Evolutionary conservation across 352 stramenopile species (phyloP).

Genomic region (Aphanomyces invadans): DNA sequence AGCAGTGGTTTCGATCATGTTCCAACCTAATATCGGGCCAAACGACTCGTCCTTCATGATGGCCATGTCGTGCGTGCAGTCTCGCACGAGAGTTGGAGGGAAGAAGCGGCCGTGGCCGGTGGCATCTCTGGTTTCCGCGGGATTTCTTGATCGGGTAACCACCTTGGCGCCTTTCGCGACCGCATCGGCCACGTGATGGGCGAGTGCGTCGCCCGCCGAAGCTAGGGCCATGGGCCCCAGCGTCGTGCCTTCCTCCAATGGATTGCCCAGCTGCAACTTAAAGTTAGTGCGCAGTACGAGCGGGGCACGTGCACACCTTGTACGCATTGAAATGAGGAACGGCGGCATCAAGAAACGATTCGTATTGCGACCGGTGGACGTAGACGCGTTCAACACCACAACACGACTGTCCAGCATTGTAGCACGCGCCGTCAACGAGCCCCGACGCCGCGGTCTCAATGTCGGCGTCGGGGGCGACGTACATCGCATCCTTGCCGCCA

Average conservation of each 20-base stretch:
- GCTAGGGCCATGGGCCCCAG: conserved; percentile 66
- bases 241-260: conserved; percentile 47
- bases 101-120: conserved; percentile 65
- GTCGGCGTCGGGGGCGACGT: conserved; percentile 65
- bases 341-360: conserved; percentile 63
- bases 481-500: conserved; percentile 74
- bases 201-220: conserved; percentile 37
- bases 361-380: conserved; percentile 72
- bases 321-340: conserved; percentile 60
- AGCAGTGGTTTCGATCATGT: not conserved
- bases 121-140: conserved; percentile 30
- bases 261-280: conserved; percentile 42
- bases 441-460: conserved; percentile 50
- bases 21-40: conserved; percentile 56
- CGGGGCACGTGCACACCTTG: conserved; percentile 26
- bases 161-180: conserved; percentile 56
- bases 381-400: conserved; percentile 79
- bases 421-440: conserved; percentile 73
- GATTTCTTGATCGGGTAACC: conserved; percentile 38
- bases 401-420: conserved; percentile 81
- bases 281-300: no score
- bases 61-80: conserved; percentile 57
- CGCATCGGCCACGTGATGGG: conserved; percentile 45
- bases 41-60: conserved; percentile 83
- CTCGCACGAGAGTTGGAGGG: conserved; percentile 59